Base-by-base conservation (phyloP, 2,329 filamentous ascomycete genomes). In the Colletotrichum sp. region DNA sequence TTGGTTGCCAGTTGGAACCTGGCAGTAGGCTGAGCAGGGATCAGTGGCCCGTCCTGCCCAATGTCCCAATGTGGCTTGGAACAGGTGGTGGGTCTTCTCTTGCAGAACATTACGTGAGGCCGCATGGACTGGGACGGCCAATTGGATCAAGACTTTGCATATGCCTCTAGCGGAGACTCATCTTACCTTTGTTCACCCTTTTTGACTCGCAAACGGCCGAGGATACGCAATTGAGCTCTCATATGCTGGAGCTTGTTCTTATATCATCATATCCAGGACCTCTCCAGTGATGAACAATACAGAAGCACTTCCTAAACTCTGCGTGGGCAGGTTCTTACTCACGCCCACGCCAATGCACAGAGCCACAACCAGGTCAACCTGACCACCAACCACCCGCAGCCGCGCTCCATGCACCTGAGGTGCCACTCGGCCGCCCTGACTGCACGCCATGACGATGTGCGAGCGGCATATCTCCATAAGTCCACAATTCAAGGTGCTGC, bases 1-100 rank as follows among this genome's bases (percentile, higher is more conserved):
- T 75, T 71, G 72, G 55, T 66, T 34, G 70, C 68, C 69, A 75
- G 73, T 75, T 76, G 70, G 74, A 76, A 68, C 70, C 70, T 76
- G 74, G 74, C 74, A 74, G 64, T n/a, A 74, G 71, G 26, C 13
- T 36, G 73, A 60, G 66, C 73, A 75, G 58, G 74, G 74, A 60
- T 74, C 43, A 52, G 43, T 52, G 43, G n/a, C 43, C 43, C n/a
- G 43, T 21, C 43, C 65, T 55, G 48, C 13, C 34, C 30, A 58
- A 52, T 70, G 57, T 43, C 64, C 71, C 24, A 74, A 69, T 60
- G 74, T 76, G 71, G 74, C 73, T 75, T 75, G 73, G 63, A 24
- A 24, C 24, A 30, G 63, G 55, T 67, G 68, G 72, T 43, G 38
- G 38, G 60, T 60, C 60, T n/a, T 34, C 7, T 64, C 30, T 68